Evolutionary conservation across 192 early-diverging fungal genomes (phyloP).

Genomic region (Coemansia sp.): DNA sequence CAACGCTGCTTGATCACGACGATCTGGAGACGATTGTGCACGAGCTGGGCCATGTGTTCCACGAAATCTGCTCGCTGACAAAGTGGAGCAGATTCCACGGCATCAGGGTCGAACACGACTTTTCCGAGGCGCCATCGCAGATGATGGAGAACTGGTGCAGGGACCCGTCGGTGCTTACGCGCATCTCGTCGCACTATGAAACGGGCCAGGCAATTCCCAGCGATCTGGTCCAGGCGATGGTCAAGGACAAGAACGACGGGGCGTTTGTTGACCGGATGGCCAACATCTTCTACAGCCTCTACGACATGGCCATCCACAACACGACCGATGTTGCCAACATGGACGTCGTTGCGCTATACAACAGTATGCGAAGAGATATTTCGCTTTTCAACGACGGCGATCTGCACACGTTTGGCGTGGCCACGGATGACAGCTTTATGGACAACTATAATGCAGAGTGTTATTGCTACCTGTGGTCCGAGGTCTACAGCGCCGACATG

Average conservation of each 20-base stretch:
- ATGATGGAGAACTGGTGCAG: slow-evolving; percentile 74
- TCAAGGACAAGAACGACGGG: slow-evolving; percentile 16
- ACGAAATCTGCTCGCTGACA: slow-evolving; percentile 61
- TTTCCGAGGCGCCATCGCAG: slow-evolving; percentile 74
- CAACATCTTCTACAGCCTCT: slow-evolving; percentile 62
- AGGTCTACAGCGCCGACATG: slow-evolving; percentile 75
- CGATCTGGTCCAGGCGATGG: slow-evolving; percentile 39
- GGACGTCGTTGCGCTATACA: slow-evolving; percentile 50
- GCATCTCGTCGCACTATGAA: slow-evolving; percentile 60
- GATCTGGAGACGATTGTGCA: slow-evolving; percentile 71
- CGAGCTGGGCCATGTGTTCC: slow-evolving; percentile 65
- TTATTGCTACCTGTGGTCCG: slow-evolving; percentile 68
- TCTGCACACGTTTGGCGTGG: slow-evolving; percentile 15
- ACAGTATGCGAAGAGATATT: slow-evolving; percentile 48
- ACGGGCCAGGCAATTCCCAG: slow-evolving; percentile 61
- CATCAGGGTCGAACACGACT: slow-evolving; percentile 62
- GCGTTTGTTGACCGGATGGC: slow-evolving; percentile 57
- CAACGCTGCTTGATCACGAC: slow-evolving; percentile 66
- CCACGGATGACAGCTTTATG: slow-evolving; percentile 58
- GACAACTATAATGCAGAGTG: slow-evolving; percentile 64
- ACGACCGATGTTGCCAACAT: slow-evolving; percentile 29
- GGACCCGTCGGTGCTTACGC: slow-evolving; percentile 51
- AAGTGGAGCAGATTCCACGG: slow-evolving; percentile 41
- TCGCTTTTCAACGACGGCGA: slow-evolving; percentile 36
- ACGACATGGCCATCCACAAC: slow-evolving; percentile 67